These are phyloP conservation scores for Persicaria tinctoria DNA, from an alignment of 148 eudicot species.

Conservation along the genomic window DNA sequence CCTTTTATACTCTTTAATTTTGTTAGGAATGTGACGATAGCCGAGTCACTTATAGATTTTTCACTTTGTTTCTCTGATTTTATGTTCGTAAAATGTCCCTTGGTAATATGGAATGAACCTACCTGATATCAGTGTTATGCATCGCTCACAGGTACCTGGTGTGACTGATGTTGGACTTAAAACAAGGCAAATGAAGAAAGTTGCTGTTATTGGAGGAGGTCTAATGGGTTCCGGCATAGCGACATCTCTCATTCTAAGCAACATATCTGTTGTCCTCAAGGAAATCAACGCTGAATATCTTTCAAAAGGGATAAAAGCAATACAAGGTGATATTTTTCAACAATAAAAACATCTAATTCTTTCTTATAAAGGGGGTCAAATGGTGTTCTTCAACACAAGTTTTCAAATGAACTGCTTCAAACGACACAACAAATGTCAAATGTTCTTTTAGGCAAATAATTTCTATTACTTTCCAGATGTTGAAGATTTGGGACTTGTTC, in stretches of 20 bases:
- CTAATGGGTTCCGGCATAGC: constrained; percentile 98
- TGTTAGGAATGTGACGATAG: neutral
- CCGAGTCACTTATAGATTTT: neutral
- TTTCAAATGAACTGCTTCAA: too few species aligned
- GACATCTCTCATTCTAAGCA: constrained; percentile 74
- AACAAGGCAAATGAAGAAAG: constrained; percentile 70
- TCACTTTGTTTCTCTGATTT: neutral
- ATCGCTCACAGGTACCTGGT: constrained; percentile 64
- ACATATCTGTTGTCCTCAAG: constrained; percentile 65
- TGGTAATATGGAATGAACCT: too few species aligned
- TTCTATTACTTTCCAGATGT: neutral
- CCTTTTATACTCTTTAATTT: neutral
- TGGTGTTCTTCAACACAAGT: too few species aligned
- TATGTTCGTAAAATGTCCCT: neutral
- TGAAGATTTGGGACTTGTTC: neutral
- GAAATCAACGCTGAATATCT: constrained; percentile 81
- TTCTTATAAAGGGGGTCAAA: too few species aligned
- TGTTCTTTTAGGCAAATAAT: too few species aligned
- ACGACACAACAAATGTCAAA: too few species aligned
- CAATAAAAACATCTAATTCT: too few species aligned
- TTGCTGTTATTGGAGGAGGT: constrained; percentile 95
- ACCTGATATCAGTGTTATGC: neutral
- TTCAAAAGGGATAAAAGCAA: constrained; percentile 57
- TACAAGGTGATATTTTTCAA: constrained; percentile 45
- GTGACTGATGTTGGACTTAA: constrained; percentile 79